phyloP scores from a whole-genome alignment of 2,329 filamentous ascomycete genomes.

The Colletotrichum sp. region DNA sequence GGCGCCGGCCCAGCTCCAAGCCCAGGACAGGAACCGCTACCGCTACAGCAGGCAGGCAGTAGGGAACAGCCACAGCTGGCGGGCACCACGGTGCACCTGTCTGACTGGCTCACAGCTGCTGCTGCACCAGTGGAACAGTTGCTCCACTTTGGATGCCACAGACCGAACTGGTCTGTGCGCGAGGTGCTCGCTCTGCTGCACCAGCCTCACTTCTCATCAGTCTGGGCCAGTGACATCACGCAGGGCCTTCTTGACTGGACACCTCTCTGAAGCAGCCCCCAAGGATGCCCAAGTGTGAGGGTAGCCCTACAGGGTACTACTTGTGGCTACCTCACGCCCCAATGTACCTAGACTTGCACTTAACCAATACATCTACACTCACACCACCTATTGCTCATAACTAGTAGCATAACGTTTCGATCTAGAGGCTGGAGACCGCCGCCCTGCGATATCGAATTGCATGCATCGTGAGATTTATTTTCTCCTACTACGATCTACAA shows the following conservation, averaged over 20 bases:
- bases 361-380: too few species aligned
- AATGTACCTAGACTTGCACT: too few species aligned
- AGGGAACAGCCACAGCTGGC: neutral
- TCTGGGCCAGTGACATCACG: slow-evolving; percentile 20
- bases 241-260: neutral
- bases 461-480: too few species aligned
- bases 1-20: slow-evolving; percentile 14
- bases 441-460: too few species aligned
- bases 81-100: neutral
- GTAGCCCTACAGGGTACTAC: too few species aligned
- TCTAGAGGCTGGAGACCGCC: rapidly evolving
- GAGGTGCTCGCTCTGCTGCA: neutral
- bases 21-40: neutral
- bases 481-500: too few species aligned
- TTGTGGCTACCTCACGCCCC: too few species aligned
- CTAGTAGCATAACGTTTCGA: too few species aligned
- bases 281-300: neutral
- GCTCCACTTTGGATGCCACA: neutral
- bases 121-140: neutral
- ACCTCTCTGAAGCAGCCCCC: neutral
- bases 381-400: too few species aligned
- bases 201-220: neutral
- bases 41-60: neutral
- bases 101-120: neutral
- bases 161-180: neutral